Conservation (phyloP, 495 filamentous ascomycete species). For the Trichoderma asperelloides region DNA sequence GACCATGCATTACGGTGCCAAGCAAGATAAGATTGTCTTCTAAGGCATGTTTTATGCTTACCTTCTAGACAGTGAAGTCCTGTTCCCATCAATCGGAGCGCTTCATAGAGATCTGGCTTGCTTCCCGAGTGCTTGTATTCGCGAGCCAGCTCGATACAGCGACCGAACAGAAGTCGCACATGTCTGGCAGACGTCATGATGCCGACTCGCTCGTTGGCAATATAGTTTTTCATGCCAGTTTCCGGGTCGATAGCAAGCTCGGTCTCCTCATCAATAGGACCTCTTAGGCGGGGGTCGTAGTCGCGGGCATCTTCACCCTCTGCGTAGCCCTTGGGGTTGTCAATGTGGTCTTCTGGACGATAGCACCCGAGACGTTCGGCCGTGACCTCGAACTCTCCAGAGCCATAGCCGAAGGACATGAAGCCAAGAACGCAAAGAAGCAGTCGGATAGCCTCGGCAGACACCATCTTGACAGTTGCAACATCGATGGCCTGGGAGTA, state of each 20-base stretch:
- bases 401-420: slow-evolving; percentile 70
- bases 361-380: slow-evolving; percentile 81
- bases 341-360: slow-evolving; percentile 80
- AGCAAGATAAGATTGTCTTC: no score
- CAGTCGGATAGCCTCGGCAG: slow-evolving; percentile 79
- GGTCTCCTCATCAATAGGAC: slow-evolving; percentile 65
- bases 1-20: no score
- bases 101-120: slow-evolving; percentile 73
- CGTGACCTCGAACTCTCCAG: slow-evolving; percentile 85
- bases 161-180: slow-evolving; percentile 61
- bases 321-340: slow-evolving; percentile 68
- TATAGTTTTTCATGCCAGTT: slow-evolving; percentile 87
- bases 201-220: slow-evolving; percentile 65
- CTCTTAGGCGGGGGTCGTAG: slow-evolving; percentile 70
- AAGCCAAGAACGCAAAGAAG: slow-evolving; percentile 57
- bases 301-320: slow-evolving; percentile 78
- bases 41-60: slow-evolving; percentile 16
- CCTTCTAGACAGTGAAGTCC: slow-evolving; percentile 82
- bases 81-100: slow-evolving; percentile 74
- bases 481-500: slow-evolving; percentile 79
- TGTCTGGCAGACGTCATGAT: slow-evolving; percentile 71
- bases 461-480: slow-evolving; percentile 79
- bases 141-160: slow-evolving; percentile 64
- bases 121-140: slow-evolving; percentile 51
- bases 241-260: slow-evolving; percentile 69